Evolutionary conservation across 1,284 basidiomycete genomes (phyloP).

Genomic region (Violaceomyces palustris): DNA sequence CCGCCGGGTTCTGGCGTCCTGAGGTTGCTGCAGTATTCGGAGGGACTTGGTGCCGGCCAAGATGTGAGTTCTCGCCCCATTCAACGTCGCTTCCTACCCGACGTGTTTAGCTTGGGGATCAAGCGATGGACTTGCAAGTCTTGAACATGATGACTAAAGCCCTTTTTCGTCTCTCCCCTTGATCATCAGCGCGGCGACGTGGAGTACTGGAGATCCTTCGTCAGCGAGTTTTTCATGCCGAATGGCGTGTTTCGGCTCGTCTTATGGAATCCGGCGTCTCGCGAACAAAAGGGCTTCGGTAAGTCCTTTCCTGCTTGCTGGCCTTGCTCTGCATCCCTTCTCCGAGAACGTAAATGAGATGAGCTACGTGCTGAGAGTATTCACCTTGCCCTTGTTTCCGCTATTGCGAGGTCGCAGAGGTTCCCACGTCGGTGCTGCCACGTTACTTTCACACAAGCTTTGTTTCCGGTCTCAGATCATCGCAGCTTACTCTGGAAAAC

Average conservation of each 20-base stretch:
- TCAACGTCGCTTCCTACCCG: not conserved
- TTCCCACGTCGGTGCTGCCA: constrained; percentile 31
- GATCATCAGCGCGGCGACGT: constrained; percentile 10
- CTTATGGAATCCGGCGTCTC: constrained; percentile 30
- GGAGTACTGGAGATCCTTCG: constrained; percentile 34
- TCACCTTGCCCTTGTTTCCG: too few species aligned
- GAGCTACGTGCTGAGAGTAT: not conserved
- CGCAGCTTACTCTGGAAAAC: constrained; percentile 21
- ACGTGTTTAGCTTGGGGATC: too few species aligned
- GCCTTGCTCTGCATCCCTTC: too few species aligned
- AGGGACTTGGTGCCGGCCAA: constrained; percentile 13
- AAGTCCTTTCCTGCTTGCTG: not conserved
- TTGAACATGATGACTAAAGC: not conserved
- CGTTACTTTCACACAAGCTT: constrained; percentile 36
- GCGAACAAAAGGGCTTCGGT: constrained; percentile 36
- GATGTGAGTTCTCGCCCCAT: not conserved
- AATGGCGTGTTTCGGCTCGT: constrained; percentile 26
- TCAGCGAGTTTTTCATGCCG: constrained; percentile 29
- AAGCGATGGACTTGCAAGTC: too few species aligned
- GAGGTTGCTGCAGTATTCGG: constrained; percentile 27
- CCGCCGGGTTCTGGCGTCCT: constrained; percentile 19
- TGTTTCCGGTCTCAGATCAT: constrained; percentile 20
- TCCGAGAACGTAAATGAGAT: not conserved
- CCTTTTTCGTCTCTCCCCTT: too few species aligned
- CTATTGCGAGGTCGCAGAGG: too few species aligned